Conservation (phyloP, 768 basidiomycete genomes). For the Kwoniella sp. region DNA sequence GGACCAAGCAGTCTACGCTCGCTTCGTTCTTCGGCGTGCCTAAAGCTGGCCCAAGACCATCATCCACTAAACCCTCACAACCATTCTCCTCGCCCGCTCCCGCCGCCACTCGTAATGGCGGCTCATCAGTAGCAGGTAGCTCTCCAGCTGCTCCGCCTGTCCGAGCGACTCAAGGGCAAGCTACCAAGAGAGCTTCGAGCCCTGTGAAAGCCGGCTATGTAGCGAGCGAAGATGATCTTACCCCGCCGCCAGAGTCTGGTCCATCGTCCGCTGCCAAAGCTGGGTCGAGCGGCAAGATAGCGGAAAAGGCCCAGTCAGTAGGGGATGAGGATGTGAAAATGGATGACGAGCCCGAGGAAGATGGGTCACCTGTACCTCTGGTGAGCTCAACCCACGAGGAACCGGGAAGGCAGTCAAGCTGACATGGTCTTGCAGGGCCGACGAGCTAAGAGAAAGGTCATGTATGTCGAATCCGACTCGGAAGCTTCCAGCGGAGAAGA, state of each 20-base stretch:
- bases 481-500: conserved; percentile 30
- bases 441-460: conserved; percentile 42
- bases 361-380: conserved; percentile 37
- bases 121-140: conserved; percentile 32
- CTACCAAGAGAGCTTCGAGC: conserved; percentile 15
- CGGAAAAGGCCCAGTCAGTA: neutral
- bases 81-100: conserved; percentile 31
- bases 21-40: conserved; percentile 54
- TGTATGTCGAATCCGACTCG: conserved; percentile 47
- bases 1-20: conserved; percentile 53
- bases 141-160: conserved; percentile 31
- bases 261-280: conserved; percentile 11
- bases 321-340: conserved; percentile 30
- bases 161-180: conserved; percentile 12
- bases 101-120: conserved; percentile 25
- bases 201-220: conserved; percentile 5
- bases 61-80: conserved; percentile 16
- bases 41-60: conserved; percentile 36
- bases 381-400: conserved; percentile 26
- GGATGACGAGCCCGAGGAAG: conserved; percentile 25
- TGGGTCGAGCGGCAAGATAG: conserved; percentile 18
- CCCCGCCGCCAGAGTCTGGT: conserved; percentile 32
- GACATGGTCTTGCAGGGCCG: conserved; percentile 24
- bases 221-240: conserved; percentile 34
- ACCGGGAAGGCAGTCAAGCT: neutral